Conservation (phyloP, 257 asterid species). For the Agastache rugosa region DNA sequence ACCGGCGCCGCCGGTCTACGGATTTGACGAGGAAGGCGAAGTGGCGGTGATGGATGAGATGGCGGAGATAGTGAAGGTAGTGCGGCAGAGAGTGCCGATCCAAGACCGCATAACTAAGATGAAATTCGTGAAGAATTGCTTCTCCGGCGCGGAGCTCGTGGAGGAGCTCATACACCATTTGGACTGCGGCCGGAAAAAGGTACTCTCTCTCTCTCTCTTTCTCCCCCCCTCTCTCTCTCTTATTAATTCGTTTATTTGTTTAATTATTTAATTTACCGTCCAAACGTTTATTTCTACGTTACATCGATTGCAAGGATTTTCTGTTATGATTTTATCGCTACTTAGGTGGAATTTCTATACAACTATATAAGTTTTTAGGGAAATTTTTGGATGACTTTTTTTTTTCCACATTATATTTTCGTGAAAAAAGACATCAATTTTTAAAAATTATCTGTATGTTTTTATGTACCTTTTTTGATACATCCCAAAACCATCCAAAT, state of each 20-base stretch:
- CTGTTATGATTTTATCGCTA: slow-evolving; percentile 22
- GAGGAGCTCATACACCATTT: slow-evolving; percentile 75
- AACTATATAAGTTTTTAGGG: background rate
- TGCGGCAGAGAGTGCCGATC: slow-evolving; percentile 79
- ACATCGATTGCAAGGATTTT: slow-evolving; percentile 11
- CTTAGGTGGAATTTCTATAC: background rate
- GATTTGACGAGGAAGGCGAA: slow-evolving; percentile 69
- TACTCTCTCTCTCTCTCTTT: slow-evolving; percentile 12
- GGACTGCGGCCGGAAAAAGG: slow-evolving; percentile 84
- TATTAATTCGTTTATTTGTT: background rate
- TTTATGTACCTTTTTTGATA: background rate
- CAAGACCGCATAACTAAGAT: slow-evolving; percentile 83
- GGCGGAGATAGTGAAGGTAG: slow-evolving; percentile 66
- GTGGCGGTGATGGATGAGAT: slow-evolving; percentile 62
- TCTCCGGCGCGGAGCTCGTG: slow-evolving; percentile 82
- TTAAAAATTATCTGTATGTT: background rate
- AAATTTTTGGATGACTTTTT: background rate
- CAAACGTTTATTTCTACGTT: background rate
- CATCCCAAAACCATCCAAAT: background rate
- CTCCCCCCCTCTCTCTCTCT: background rate
- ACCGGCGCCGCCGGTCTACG: slow-evolving; percentile 83
- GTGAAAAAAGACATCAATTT: background rate
- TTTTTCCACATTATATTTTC: background rate
- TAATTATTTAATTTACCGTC: background rate
- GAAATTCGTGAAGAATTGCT: slow-evolving; percentile 86